Evolutionary conservation across 2,329 filamentous ascomycete species (phyloP), one percentile per base, ranked within the genome.

Genomic region (Lasiodiplodia theobromae): DNA sequence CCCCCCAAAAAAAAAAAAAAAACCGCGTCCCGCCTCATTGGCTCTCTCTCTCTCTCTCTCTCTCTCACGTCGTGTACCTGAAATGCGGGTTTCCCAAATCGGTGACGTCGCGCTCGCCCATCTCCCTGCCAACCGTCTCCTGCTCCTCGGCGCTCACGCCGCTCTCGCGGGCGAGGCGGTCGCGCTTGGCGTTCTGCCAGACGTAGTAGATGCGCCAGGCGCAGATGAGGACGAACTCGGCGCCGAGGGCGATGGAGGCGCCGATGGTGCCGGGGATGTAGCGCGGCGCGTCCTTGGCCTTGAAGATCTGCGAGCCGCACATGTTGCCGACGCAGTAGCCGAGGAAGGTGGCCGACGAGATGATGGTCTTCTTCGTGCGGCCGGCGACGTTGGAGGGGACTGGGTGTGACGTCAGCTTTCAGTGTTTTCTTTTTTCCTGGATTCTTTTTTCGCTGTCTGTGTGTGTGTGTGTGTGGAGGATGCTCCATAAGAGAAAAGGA

Each of bases 281-380:
- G 44, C 80, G 77, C 0, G 82, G 83, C 0, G 81, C 81, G 70
- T 84, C 83, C 25, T 74, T 75, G 4, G 76, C 72, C 58, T 79
- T 77, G 75, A 84, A 85, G 63, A 85, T 83, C 71, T 84, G 82
- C 8, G 79, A 80, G 4, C 83, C 82, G 2, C 77, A 77, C 79
- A 84, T 84, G 71, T 84, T 85, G 2, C 83, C 83, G 2, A 82
- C 80, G 66, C 82, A 84, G 71, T 84, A 85, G 11, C 75, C 82
- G 7, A 83, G 76, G 65, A 85, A 83, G 0, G 82, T 82, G 49
- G 83, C 80, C 3, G 82, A 82, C 18, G 78, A 81, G 14, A 81
- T 82, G 51, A 84, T 73, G 3, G 82, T 83, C 31, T 82, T 80
- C 71, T 85, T 85, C 0, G 83, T 85, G 8, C 82, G 77, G 8